These are phyloP conservation scores for Erythrophleum fordii DNA, from an alignment of 306 rosid species.

Conservation along the genomic window DNA sequence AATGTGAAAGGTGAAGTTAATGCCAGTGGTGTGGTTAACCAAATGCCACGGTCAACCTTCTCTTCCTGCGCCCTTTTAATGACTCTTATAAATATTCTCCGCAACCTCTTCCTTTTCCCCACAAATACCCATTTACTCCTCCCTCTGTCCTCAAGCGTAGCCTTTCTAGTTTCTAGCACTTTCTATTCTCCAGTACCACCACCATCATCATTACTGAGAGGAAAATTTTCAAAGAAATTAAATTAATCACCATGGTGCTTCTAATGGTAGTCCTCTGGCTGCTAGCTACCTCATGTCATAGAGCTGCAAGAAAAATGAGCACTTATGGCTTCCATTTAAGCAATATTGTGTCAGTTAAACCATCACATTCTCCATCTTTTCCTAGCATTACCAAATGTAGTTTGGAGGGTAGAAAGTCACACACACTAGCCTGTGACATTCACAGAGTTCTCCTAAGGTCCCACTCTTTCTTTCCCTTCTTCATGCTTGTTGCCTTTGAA, in stretches of 20 bases:
- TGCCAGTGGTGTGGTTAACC: conserved; percentile 53
- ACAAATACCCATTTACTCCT: neutral
- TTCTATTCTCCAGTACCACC: neutral
- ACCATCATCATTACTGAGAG: neutral
- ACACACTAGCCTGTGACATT: conserved; percentile 57
- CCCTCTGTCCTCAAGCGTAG: neutral
- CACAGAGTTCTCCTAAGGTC: conserved; percentile 52
- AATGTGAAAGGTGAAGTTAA: conserved; percentile 36
- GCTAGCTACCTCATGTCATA: conserved; percentile 52
- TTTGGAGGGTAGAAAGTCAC: conserved; percentile 46
- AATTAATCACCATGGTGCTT: neutral
- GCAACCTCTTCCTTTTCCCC: conserved; percentile 32
- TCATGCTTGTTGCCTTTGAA: conserved; percentile 80
- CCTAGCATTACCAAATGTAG: conserved; percentile 52
- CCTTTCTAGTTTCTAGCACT: neutral
- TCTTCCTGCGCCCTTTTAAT: conserved; percentile 11
- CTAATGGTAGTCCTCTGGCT: conserved; percentile 7
- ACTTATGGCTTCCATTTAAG: conserved; percentile 43
- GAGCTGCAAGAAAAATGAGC: conserved; percentile 56
- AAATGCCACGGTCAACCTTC: conserved; percentile 52
- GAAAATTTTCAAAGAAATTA: neutral
- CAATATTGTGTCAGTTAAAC: conserved; percentile 29
- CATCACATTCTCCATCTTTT: conserved; percentile 24
- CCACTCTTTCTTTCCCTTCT: conserved; percentile 63
- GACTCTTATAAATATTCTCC: conserved; percentile 47